Evolutionary conservation across 371 early-diverging fungal species (phyloP).

Genomic region (Vairimorpha ceranae): DNA sequence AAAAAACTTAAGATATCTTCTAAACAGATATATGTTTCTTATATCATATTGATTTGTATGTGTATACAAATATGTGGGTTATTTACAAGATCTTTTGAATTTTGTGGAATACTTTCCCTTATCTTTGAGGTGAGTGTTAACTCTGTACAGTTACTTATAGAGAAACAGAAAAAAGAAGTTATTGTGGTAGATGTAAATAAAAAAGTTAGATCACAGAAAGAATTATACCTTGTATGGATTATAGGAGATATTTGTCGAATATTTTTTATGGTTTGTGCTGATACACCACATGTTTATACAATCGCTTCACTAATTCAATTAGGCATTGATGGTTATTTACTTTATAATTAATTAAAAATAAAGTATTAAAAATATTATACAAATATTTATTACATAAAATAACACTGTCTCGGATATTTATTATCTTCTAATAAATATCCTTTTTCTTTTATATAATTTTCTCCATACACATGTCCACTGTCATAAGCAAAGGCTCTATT

Average conservation of each 20-base stretch:
- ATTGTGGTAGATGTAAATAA: neutral
- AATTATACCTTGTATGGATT: constrained; percentile 53
- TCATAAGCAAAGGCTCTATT: constrained; percentile 13
- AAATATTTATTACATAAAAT: neutral
- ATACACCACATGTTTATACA: constrained; percentile 35
- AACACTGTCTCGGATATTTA: constrained; percentile 4
- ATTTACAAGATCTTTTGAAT: constrained; percentile 3
- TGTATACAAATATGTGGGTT: constrained; percentile 1
- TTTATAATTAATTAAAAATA: constrained; percentile 21
- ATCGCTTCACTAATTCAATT: constrained; percentile 45
- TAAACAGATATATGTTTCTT: neutral
- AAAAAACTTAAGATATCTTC: neutral
- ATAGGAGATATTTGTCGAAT: constrained; percentile 56
- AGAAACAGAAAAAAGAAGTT: constrained; percentile 26
- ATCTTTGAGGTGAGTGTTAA: constrained; percentile 45
- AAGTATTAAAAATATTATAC: too few species aligned
- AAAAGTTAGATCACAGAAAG: constrained; percentile 33
- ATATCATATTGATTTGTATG: constrained; percentile 3
- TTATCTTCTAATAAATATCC: neutral
- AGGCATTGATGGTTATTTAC: constrained; percentile 36
- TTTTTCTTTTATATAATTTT: constrained; percentile 10
- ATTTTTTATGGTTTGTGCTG: constrained; percentile 23
- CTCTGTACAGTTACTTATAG: constrained; percentile 42
- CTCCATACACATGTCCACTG: constrained; percentile 30
- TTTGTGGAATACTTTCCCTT: constrained; percentile 37